Conservation (phyloP, 2,329 filamentous ascomycete species). For the Ciborinia camelliae region DNA sequence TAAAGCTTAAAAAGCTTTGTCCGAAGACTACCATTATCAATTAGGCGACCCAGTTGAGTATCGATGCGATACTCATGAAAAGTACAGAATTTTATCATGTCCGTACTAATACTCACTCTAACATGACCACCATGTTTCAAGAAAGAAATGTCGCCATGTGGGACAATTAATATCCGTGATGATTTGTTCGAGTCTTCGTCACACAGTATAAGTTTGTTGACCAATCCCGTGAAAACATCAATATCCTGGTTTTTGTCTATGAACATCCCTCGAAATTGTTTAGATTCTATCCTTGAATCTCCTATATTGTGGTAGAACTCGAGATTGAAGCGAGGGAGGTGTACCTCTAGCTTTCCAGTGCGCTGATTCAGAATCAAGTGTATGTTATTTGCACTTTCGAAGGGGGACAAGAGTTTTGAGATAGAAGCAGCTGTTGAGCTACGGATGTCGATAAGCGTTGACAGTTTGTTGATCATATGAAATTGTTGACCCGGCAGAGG, state of each 20-base stretch:
- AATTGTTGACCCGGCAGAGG: not conserved
- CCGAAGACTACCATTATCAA: conserved; percentile 48
- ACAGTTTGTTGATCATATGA: conserved; percentile 26
- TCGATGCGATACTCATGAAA: conserved; percentile 51
- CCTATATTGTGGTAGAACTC: conserved; percentile 43
- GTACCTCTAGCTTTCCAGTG: conserved; percentile 37
- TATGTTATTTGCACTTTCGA: conserved; percentile 41
- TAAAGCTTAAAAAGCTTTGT: conserved; percentile 51
- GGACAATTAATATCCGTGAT: conserved; percentile 38
- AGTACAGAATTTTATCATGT: conserved; percentile 15
- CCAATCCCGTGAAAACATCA: conserved; percentile 48
- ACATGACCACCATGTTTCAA: conserved; percentile 35
- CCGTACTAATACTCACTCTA: conserved; percentile 38
- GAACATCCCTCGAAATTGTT: conserved; percentile 49
- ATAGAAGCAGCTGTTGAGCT: conserved; percentile 40
- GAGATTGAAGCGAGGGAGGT: conserved; percentile 48
- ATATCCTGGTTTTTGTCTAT: conserved; percentile 48
- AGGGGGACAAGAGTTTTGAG: conserved; percentile 36
- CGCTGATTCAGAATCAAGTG: conserved; percentile 36
- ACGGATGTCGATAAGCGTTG: conserved; percentile 37
- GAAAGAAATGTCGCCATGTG: conserved; percentile 21
- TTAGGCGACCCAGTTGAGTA: conserved; percentile 46
- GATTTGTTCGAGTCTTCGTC: conserved; percentile 38
- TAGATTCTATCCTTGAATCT: conserved; percentile 41
- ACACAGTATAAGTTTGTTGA: conserved; percentile 48